Conservation (phyloP, 345 rosid species). For the Salix udensis region DNA sequence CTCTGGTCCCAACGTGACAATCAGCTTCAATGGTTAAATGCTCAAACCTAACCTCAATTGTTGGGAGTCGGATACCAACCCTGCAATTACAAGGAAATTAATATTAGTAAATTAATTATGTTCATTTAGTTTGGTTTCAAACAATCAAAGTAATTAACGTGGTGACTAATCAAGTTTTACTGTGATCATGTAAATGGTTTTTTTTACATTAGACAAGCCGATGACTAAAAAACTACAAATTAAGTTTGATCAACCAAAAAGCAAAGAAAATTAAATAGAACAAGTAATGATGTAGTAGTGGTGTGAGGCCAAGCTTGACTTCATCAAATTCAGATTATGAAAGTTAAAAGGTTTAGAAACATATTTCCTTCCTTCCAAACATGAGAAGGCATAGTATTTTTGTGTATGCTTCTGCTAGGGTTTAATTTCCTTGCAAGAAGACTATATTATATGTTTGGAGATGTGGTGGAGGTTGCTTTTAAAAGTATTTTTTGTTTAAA, state of each 20-base stretch:
- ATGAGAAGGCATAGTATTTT: not conserved
- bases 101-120: not conserved
- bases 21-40: conserved; percentile 62
- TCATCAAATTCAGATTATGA: not conserved
- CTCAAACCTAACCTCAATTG: conserved; percentile 73
- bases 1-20: conserved; percentile 69
- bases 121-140: not conserved
- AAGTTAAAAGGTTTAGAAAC: too few species aligned
- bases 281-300: not conserved
- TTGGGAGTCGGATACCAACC: conserved; percentile 77
- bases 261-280: not conserved
- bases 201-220: not conserved
- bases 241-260: not conserved
- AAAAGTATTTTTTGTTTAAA: too few species aligned
- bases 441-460: not conserved
- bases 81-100: conserved; percentile 30
- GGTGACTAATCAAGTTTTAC: not conserved
- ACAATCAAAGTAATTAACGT: not conserved
- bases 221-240: not conserved
- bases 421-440: not conserved
- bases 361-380: too few species aligned
- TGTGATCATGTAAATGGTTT: not conserved
- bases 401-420: not conserved
- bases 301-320: not conserved
- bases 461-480: too few species aligned